Base-by-base conservation (phyloP, 73 alveolate species). In the Blepharisma japonicum region DNA sequence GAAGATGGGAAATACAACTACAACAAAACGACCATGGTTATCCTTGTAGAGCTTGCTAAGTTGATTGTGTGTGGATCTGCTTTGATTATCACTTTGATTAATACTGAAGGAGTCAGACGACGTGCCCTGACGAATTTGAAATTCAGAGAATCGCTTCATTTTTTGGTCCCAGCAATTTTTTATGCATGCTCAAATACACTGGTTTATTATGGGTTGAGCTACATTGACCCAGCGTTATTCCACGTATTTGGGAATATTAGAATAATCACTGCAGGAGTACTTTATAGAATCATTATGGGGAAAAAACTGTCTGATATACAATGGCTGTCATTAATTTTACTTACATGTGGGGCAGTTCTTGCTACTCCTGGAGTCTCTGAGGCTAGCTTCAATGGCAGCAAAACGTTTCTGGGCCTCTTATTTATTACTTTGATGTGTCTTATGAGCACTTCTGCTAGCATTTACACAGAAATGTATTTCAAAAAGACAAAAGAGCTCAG, bases 221-320 rank as follows among this genome's bases (percentile, higher is more conserved):
- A 70, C 66, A 70, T 70, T 9, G 27, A 70, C 66, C 80, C 80
- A n/a, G 80, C 80, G 45, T 45, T 70, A 18, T 70, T 45, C 42
- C 80, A 70, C 5, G 80, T 70, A 14, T 70, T 70, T 45, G 80
- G 80, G 14, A 70, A 70, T 70, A 39, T 45, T 39, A 48, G 80
- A 9, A 70, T 70, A 2, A 48, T 70, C 4, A 70, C 66, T 39
- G 66, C 80, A n/a, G 80, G 80, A 11, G 39, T 70, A 2, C 66
- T 70, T 39, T 70, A 70, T 45, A 18, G 80, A 2, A 38, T 70
- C 32, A 70, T 70, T n/a, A 39, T 70, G 56, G 80, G 80, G 6
- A 70, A 25, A 25, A 70, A 39, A 45, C 61, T 39, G n/a, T 14
- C 32, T 70, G 80, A 70, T 45, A 9, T 70, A 45, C 80, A 70